A percentile compares a stretch with the other conserved stretches of the same genome.
phyloP scores from a whole-genome alignment of 192 early-diverging fungal species.

The Linderina pennispora region DNA sequence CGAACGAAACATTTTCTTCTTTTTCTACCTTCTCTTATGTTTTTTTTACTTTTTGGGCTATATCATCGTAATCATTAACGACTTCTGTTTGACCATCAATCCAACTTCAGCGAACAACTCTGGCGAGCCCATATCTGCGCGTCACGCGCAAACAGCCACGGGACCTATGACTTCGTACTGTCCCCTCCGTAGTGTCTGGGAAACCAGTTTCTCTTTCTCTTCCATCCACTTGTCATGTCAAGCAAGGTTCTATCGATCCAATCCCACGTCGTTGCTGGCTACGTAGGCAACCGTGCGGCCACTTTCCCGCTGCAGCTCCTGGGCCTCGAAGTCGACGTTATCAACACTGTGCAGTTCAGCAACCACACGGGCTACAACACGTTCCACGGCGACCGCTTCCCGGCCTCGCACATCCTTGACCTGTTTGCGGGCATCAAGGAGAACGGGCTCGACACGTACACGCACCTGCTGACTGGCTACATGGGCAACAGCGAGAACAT shows the following conservation, averaged over 20 bases:
- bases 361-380: conserved; percentile 88
- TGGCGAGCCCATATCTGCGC: too few relatives aligned
- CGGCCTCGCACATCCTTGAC: conserved; percentile 56
- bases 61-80: too few relatives aligned
- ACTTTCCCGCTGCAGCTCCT: conserved; percentile 88
- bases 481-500: conserved; percentile 71
- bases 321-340: conserved; percentile 86
- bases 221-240: too few relatives aligned
- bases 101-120: too few relatives aligned
- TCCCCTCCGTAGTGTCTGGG: too few relatives aligned
- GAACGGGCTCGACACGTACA: conserved; percentile 69
- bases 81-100: too few relatives aligned
- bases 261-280: conserved; percentile 63
- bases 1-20: too few relatives aligned
- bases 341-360: conserved; percentile 91
- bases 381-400: conserved; percentile 64
- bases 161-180: too few relatives aligned
- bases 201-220: too few relatives aligned
- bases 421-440: conserved; percentile 65
- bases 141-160: too few relatives aligned
- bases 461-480: conserved; percentile 85
- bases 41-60: too few relatives aligned
- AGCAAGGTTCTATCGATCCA: conserved; percentile 44
- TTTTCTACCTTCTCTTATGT: too few relatives aligned
- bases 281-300: conserved; percentile 82